phyloP scores from a whole-genome alignment of 768 basidiomycete species.

The Phylloporus scabripes region DNA sequence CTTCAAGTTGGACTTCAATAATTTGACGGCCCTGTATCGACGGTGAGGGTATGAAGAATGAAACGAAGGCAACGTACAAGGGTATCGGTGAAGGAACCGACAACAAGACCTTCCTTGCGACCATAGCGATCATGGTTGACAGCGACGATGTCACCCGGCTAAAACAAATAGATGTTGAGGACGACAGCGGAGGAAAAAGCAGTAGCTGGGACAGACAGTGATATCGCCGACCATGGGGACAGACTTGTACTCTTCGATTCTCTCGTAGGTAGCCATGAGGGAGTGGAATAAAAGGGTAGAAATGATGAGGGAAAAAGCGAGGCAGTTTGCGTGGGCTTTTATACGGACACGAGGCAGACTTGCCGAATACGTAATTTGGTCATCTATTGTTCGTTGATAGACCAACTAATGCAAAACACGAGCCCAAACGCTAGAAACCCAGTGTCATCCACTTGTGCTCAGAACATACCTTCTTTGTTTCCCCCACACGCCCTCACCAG shows the following conservation, averaged over 20 bases:
- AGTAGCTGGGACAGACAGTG: constrained; percentile 19
- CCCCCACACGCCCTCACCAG: constrained; percentile 49
- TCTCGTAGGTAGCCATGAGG: constrained; percentile 36
- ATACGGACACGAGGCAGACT: constrained; percentile 34
- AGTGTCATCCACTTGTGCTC: background rate
- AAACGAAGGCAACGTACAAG: constrained; percentile 41
- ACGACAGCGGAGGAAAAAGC: background rate
- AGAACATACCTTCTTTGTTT: too few species aligned
- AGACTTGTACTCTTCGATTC: constrained; percentile 28
- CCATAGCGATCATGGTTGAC: constrained; percentile 61
- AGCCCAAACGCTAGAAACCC: background rate
- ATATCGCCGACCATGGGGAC: constrained; percentile 33
- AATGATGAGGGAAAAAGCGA: constrained; percentile 24
- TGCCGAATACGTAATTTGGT: background rate
- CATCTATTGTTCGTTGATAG: background rate
- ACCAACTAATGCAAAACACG: background rate
- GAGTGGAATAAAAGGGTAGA: constrained; percentile 20
- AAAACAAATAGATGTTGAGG: background rate
- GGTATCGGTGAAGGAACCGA: constrained; percentile 69
- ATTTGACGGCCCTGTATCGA: constrained; percentile 67
- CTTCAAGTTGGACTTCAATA: constrained; percentile 76
- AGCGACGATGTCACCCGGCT: constrained; percentile 81
- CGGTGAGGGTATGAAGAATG: background rate
- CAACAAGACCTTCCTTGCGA: constrained; percentile 72
- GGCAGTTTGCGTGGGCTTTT: constrained; percentile 34